Evolutionary conservation across 208 protist species (phyloP).

Genomic region (Phytomonas sp.): DNA sequence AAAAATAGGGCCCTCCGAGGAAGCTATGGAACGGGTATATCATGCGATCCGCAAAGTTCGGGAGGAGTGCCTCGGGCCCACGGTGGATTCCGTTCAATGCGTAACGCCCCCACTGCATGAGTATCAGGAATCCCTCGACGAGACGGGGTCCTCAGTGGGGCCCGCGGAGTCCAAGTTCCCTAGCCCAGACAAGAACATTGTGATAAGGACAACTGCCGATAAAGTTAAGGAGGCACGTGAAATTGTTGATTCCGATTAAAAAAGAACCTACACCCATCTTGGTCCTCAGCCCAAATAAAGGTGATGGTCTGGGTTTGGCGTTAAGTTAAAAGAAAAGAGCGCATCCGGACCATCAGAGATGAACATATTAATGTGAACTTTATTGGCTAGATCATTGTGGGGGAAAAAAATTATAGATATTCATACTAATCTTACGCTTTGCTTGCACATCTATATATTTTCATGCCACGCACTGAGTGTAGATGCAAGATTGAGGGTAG

Average conservation of each 20-base stretch:
- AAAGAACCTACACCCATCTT: neutral
- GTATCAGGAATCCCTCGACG: neutral
- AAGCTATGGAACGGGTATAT: slow-evolving; percentile 8
- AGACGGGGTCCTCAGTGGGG: neutral
- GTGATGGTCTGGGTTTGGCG: neutral
- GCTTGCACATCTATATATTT: neutral
- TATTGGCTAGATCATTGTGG: too few species aligned
- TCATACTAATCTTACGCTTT: neutral
- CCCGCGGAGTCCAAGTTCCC: neutral
- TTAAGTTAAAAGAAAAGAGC: neutral
- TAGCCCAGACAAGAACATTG: neutral
- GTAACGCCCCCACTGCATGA: neutral
- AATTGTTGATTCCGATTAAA: neutral
- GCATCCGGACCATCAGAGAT: too few species aligned
- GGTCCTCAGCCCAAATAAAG: neutral
- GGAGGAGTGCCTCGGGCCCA: neutral
- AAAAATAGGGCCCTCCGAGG: neutral
- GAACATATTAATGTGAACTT: too few species aligned
- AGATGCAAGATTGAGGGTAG: too few species aligned
- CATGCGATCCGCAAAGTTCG: slow-evolving; percentile 10
- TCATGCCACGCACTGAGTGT: neutral
- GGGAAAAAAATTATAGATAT: too few species aligned
- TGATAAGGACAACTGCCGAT: neutral
- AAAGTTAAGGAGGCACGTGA: neutral
- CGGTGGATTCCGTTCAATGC: neutral